Evolutionary conservation across 2,329 filamentous ascomycete species (phyloP).

Genomic region (Scedosporium aurantiacum): DNA sequence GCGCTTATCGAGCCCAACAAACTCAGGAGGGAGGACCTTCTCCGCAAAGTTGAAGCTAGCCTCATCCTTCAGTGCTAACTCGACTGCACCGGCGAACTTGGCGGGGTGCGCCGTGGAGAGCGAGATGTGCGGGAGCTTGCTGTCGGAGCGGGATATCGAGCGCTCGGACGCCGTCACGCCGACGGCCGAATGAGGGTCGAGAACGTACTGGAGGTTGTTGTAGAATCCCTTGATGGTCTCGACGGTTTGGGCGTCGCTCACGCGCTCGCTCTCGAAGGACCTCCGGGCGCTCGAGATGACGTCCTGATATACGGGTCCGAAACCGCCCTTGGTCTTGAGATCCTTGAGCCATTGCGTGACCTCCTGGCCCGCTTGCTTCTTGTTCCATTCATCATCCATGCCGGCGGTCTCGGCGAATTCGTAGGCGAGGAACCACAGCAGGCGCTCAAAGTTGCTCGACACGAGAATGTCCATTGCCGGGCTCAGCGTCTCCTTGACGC

Average conservation of each 20-base stretch:
- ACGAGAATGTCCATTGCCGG: conserved; percentile 98
- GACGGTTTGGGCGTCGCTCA: conserved; percentile 56
- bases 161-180: conserved; percentile 67
- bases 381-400: conserved; percentile 55
- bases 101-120: conserved; percentile 92
- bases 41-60: conserved; percentile 63
- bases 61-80: conserved; percentile 61
- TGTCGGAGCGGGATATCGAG: conserved; percentile 45
- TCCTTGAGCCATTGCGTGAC: conserved; percentile 67
- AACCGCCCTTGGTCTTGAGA: conserved; percentile 72
- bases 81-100: conserved; percentile 83
- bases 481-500: conserved; percentile 81
- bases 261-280: conserved; percentile 72
- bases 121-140: conserved; percentile 59
- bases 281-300: conserved; percentile 60
- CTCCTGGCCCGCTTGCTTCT: conserved; percentile 61
- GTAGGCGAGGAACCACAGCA: conserved; percentile 87
- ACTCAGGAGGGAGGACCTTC: conserved; percentile 70
- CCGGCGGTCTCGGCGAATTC: conserved; percentile 49
- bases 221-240: conserved; percentile 50
- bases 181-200: conserved; percentile 88
- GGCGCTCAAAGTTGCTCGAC: conserved; percentile 89
- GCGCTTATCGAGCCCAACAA: conserved; percentile 65
- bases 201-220: conserved; percentile 58
- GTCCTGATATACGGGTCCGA: conserved; percentile 62